Base-by-base conservation (phyloP, 2,329 filamentous ascomycete genomes). In the Cordyceps fumosorosea region DNA sequence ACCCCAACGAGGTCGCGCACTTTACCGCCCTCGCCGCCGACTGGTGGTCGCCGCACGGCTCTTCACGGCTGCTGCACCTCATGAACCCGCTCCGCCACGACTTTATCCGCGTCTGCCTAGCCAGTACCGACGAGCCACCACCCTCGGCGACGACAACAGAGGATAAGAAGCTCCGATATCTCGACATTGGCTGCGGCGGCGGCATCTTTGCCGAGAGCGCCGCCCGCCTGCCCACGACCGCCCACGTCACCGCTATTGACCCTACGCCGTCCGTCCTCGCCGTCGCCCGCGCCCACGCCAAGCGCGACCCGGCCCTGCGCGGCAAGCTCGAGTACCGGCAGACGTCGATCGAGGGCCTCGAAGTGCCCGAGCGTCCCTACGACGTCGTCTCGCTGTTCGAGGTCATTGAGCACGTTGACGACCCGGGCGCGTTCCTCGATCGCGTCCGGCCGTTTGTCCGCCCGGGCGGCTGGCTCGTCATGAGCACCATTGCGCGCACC, bases 71-170 rank as follows among this genome's bases (percentile, higher is more conserved):
- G 63, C 86, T 99, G 2, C 95, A 99, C 76, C 88, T 96, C 67
- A 98, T 99, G 93, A 98, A 99, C 77, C 95, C 95, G 1, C 85
- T 96, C 52, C 92, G 95, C 40, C 93, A 98, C 78, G 87, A 92
- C 76, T 98, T 98, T 77, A 95, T 97, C 74, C 81, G 81, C 24
- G 77, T 79, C 65, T 97, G 93, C 72, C 84, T 88, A 53, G 75
- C 81, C 54, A 68, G 69, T 66, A 82, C 84, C 22, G 79, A 82
- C 74, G 10, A 66, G 10, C 66, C 77, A 53, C 67, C 29, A 20
- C 7, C 29, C 29, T 29, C 29, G 29, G 8, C 44, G 26, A n/a
- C n/a, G 32, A 18, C 42, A 4, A 37, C 12, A 37, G 34, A 12
- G 34, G 22, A 42, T 7, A 45, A 34, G 24, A 55, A 55, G 10